phyloP scores from a whole-genome alignment of 2,329 filamentous ascomycete genomes.

The Fusarium pseudocircinatum region DNA sequence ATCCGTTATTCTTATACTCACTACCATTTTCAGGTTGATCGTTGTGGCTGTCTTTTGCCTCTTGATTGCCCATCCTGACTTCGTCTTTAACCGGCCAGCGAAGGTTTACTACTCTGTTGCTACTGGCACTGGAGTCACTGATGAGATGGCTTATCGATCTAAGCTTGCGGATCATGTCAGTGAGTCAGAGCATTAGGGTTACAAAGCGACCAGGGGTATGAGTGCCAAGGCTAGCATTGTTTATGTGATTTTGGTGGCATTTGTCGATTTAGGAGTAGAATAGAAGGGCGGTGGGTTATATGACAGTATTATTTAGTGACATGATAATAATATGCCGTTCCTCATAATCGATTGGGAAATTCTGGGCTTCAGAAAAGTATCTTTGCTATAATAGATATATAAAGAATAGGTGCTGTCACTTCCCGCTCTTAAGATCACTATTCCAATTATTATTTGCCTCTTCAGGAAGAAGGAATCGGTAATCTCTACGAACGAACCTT shows the following conservation, averaged over 20 bases:
- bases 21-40: conserved; percentile 6
- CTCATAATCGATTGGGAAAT: rapidly evolving
- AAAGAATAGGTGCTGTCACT: not conserved
- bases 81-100: not conserved
- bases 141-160: not conserved
- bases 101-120: conserved; percentile 6
- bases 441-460: not conserved
- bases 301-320: not conserved
- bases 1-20: rapidly evolving
- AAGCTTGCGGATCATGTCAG: not conserved
- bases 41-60: conserved; percentile 19
- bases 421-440: rapidly evolving
- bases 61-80: conserved; percentile 9
- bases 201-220: not conserved
- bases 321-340: not conserved
- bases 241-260: too few species aligned
- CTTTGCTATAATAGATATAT: rapidly evolving
- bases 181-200: not conserved
- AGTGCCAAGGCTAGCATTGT: not conserved
- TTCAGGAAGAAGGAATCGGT: too few species aligned
- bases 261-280: rapidly evolving
- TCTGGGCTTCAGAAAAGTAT: too few species aligned
- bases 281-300: rapidly evolving
- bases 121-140: not conserved
- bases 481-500: not conserved